A percentile compares a stretch with the other conserved stretches of the same genome.
These are phyloP conservation scores for Cordyceps fumosorosea DNA, from an alignment of 2,329 filamentous ascomycete species.

Conservation along the genomic window DNA sequence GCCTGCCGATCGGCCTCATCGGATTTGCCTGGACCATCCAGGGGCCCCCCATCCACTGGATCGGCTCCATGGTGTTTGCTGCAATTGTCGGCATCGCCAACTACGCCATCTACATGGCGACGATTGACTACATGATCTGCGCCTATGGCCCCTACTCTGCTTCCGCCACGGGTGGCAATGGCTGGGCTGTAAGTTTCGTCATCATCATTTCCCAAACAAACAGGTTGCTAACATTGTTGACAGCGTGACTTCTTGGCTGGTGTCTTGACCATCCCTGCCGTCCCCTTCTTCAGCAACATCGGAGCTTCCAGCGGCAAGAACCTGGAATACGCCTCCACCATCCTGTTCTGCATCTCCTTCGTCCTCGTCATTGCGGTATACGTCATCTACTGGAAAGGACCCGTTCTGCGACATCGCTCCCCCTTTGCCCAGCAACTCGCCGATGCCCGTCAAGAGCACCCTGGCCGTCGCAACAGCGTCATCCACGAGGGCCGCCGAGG, in stretches of 20 bases:
- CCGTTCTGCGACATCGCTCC: conserved; percentile 51
- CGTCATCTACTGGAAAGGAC: conserved; percentile 60
- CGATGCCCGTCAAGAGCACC: conserved; percentile 29
- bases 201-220: not conserved
- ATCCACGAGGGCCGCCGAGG: conserved; percentile 17
- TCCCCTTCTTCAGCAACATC: conserved; percentile 58
- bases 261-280: conserved; percentile 61
- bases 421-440: conserved; percentile 59
- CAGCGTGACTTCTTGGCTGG: conserved; percentile 64
- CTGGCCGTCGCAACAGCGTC: conserved; percentile 25
- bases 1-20: conserved; percentile 60
- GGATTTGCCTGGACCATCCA: conserved; percentile 64
- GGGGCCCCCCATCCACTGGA: conserved; percentile 60
- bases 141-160: conserved; percentile 68
- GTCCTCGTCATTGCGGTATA: conserved; percentile 58
- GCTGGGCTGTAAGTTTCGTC: conserved; percentile 42
- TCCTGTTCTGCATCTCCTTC: conserved; percentile 56
- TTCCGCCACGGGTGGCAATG: conserved; percentile 70
- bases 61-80: conserved; percentile 58
- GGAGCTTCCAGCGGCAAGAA: conserved; percentile 38
- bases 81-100: conserved; percentile 66
- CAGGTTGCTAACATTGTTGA: not conserved
- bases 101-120: conserved; percentile 68
- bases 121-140: conserved; percentile 71
- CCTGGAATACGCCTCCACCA: conserved; percentile 55